Base-by-base conservation (phyloP, 495 filamentous ascomycete genomes). In the Aspergillus heteromorphus region DNA sequence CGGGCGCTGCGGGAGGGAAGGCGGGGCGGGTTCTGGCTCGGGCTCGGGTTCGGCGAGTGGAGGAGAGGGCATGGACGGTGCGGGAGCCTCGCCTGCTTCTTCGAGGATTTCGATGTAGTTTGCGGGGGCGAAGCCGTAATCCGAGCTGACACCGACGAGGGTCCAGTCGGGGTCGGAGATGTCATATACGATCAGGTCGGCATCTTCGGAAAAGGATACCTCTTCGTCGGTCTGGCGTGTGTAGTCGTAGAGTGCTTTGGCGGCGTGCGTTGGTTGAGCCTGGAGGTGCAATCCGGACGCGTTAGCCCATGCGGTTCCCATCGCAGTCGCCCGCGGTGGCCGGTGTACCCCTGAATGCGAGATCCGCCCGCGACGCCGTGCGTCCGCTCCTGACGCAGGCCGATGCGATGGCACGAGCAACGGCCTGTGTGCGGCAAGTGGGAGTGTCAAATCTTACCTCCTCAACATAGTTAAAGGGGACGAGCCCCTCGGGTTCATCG, bases 211-310 rank as follows among this genome's bases (percentile, higher is more conserved):
- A 68, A 99, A 96, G 21, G 92, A 96, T 21, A 99, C 78, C 73
- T 99, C 93, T 69, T 97, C 93, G 65, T 99, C 95, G 45, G 93
- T 99, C 73, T 99, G 93, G 51, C 91, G 81, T 31, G 87, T 89
- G 71, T 99, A 99, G 67, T 97, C 95, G 74, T 92, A 99, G 31
- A 97, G 81, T 40, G 92, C 88, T 71, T 87, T 89, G 18, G 91
- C 92, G 54, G 84, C 74, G 47, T 83, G 76, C 50, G 79, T 73
- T 17, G 93, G 87, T 76, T 83, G 78, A 54, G 83, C 85, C 90
- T 95, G 49, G 55, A 45, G n/a, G 43, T 54, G 19, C 27, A 17
- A 13, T 11, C 11, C 11, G 11, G 21, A 11, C 18, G 43, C 43
- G 45, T 54, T 40, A 54, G 52, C 36, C 29, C 34, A 49, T 40